Evolutionary conservation across 208 protist genomes (phyloP).

Genomic region (Leishmania mexicana): DNA sequence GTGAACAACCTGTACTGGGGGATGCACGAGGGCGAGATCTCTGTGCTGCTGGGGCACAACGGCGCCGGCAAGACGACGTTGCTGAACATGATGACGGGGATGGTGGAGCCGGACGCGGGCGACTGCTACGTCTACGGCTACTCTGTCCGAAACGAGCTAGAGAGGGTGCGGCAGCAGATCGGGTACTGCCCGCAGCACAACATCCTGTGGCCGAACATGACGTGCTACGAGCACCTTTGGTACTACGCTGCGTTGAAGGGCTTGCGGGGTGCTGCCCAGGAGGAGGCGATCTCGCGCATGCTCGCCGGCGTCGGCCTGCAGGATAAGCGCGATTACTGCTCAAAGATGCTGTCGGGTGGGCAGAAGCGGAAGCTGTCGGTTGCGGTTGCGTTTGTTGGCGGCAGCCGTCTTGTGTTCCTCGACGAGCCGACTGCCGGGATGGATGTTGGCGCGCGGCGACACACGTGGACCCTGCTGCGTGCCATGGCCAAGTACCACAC

Average conservation of each 20-base stretch:
- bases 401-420: conserved; percentile 49
- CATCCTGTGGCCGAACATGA: conserved; percentile 72
- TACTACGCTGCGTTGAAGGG: conserved; percentile 88
- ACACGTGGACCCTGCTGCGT: conserved; percentile 74
- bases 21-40: conserved; percentile 68
- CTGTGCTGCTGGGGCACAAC: conserved; percentile 84
- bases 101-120: conserved; percentile 53
- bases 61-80: conserved; percentile 86
- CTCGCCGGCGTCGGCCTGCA: conserved; percentile 56
- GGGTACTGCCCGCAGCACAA: conserved; percentile 70
- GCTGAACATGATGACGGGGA: conserved; percentile 79
- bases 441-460: conserved; percentile 73
- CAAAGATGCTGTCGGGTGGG: conserved; percentile 81
- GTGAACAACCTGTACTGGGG: conserved; percentile 83
- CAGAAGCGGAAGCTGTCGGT: conserved; percentile 87
- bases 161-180: conserved; percentile 60
- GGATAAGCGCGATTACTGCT: conserved; percentile 47
- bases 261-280: conserved; percentile 46
- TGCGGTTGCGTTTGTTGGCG: conserved; percentile 84
- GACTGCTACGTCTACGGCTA: conserved; percentile 75
- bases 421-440: conserved; percentile 91
- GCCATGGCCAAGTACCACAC: conserved; percentile 25
- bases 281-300: conserved; percentile 53
- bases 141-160: conserved; percentile 56
- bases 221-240: conserved; percentile 85